Base-by-base conservation (phyloP, 192 early-diverging fungal genomes). In the Podila epicladia region DNA sequence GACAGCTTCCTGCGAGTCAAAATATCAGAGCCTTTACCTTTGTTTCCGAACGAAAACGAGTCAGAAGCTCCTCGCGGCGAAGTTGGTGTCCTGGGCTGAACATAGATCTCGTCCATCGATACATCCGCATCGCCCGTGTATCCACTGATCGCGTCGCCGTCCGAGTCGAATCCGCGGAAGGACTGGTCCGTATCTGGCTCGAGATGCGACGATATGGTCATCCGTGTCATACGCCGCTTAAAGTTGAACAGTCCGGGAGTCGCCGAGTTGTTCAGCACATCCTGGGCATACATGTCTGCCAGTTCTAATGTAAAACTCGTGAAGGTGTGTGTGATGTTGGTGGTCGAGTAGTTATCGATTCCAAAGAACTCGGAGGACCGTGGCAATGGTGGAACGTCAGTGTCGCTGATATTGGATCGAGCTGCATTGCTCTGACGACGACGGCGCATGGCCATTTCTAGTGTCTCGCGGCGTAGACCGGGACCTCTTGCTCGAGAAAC, bases 381-480 rank as follows among this genome's bases (percentile, higher is more conserved):
- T n/a, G 68, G 69, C 1, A 63, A 41, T 7, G 60, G 35, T 17
- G 58, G 41, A 13, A 65, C 28, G 51, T 64, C 61, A 13, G 53
- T n/a, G 29, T 67, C 60, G 17, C 58, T 35, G 9, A 71, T 51
- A 29, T 51, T 71, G 15, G 75, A 63, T 22, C 69, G 55, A 0
- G 64, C 69, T 8, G 69, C 69, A 60, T 69, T 78, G 35, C 74
- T 76, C 41, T 69, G 57, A 28, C 75, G 63, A 13, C 75, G 68
- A 28, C 75, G 75, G 41, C 75, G 69, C 75, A 78, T 71, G 3
- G 75, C 75, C 75, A 78, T 78, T 58, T 78, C 75, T 28, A 78
- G 69, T 0, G 75, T 78, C 65, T 78, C 75, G 24, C 75, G 75
- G 6, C 75, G 67, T 1, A 63, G 26, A 20, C 62, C 49, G 4